Evolutionary conservation across 169 alveolate species (phyloP).

Genomic region (Eimeria falciformis): DNA sequence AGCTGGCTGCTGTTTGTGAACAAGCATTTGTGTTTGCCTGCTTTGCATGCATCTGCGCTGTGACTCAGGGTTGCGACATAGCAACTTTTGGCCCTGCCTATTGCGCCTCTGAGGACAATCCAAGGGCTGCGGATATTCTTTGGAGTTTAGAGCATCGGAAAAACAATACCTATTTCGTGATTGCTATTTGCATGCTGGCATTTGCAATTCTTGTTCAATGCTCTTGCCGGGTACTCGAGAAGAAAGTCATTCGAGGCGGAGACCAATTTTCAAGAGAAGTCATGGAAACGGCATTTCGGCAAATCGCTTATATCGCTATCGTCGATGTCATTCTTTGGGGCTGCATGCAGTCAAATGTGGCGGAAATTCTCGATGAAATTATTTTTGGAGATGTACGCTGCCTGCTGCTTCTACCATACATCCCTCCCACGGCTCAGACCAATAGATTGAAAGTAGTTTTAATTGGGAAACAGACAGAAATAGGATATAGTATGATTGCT

Average conservation of each 20-base stretch:
- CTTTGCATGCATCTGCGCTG: neutral
- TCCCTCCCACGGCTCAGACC: too few relatives aligned
- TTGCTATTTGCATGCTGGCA: conserved; percentile 81
- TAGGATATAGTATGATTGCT: too few relatives aligned
- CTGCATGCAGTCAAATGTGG: conserved; percentile 87
- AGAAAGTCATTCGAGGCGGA: conserved; percentile 82
- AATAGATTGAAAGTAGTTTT: too few relatives aligned
- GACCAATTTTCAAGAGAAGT: conserved; percentile 87
- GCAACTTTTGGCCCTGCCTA: conserved; percentile 84
- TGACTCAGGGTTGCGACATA: conserved; percentile 79
- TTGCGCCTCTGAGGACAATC: conserved; percentile 79
- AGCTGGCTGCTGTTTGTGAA: too few relatives aligned
- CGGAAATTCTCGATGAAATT: conserved; percentile 84
- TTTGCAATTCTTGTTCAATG: conserved; percentile 81
- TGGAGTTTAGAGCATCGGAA: conserved; percentile 81
- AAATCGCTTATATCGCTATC: conserved; percentile 87
- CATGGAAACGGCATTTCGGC: conserved; percentile 87
- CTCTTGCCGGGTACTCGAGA: conserved; percentile 79
- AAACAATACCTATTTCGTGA: conserved; percentile 79
- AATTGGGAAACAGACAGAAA: too few relatives aligned
- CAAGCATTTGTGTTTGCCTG: neutral
- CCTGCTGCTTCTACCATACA: too few relatives aligned
- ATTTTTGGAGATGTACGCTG: conserved; percentile 82
- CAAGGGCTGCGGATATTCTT: conserved; percentile 80
- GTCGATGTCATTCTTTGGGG: conserved; percentile 87